Base-by-base conservation (phyloP, 805 yeast genomes). In the Candida nonsorbophila region DNA sequence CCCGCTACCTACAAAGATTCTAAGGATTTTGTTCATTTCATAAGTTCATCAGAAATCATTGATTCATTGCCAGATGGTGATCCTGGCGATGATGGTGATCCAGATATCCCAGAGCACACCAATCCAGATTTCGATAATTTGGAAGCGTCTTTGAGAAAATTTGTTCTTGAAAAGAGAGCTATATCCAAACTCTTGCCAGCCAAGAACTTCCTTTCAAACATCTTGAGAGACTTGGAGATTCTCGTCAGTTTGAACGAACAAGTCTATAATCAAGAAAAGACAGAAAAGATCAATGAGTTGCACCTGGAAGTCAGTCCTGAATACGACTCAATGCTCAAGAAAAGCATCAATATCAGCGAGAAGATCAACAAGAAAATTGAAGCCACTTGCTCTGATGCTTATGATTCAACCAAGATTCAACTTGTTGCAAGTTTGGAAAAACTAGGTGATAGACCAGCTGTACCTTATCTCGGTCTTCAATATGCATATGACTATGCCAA, bases 1-100 rank as follows among this genome's bases (percentile, higher is more conserved):
- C 98, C 97, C 1, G 95, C 85, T 41, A 85, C 97, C 1, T 79
- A 81, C 49, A 87, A 90, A 50, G 85, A 83, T 42, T 75, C 96
- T 0, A 60, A 69, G n/a, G 94, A 88, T 24, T 87, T 92, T 59
- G 94, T 92, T 6, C 98, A 94, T 53, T 92, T 92, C 57, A 84
- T 92, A 5, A 77, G 90, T 16, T 77, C 90, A 0, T 62, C 68
- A 13, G 68, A 72, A 3, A 67, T 70, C 6, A 55, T 69, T 13
- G 54, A 53, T 7, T 42, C 44, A 3, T 23, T 51, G 1, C 67
- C 68, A 1, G 66, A 50, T 17, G 60, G 45, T 11, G 60, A 38
- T 25, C 64, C 49, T 27, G 54, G 41, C 8, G 72, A 52, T 28
- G 60, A 45, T 11, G 29, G 31, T 20, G 46, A 41, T 9, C 36